phyloP scores from a whole-genome alignment of 257 asterid genomes.

The Ilex aquifolium region DNA sequence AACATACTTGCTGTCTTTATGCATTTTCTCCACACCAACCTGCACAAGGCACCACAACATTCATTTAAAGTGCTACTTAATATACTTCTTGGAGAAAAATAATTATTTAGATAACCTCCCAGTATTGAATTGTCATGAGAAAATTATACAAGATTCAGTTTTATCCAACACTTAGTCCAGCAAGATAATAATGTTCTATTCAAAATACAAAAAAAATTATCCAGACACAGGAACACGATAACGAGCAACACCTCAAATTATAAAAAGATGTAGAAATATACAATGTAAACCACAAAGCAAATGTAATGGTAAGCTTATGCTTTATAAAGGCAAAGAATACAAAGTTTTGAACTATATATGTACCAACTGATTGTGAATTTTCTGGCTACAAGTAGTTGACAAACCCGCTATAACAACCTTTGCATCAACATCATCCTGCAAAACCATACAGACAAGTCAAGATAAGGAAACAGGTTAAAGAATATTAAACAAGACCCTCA shows the following conservation, averaged over 20 bases:
- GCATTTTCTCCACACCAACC: constrained; percentile 96
- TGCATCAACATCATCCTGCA: constrained; percentile 80
- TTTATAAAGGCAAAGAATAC: too few species aligned
- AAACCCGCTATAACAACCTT: constrained; percentile 76
- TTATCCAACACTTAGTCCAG: too few species aligned
- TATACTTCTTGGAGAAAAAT: not conserved
- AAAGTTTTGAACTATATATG: constrained; percentile 3
- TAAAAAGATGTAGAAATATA: not conserved
- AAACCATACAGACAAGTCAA: constrained; percentile 6
- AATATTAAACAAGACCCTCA: constrained; percentile 3
- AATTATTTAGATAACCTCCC: too few species aligned
- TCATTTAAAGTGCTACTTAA: not conserved
- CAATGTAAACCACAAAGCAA: constrained; percentile 9
- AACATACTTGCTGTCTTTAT: constrained; percentile 85
- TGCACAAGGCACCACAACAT: constrained; percentile 21
- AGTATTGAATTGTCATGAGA: too few species aligned
- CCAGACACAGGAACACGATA: too few species aligned
- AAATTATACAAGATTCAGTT: too few species aligned
- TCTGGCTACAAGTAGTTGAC: constrained; percentile 97
- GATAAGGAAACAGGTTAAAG: constrained; percentile 1
- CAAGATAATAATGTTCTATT: too few species aligned
- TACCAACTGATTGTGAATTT: constrained; percentile 99
- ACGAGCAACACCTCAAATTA: too few species aligned
- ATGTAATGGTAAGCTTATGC: not conserved
- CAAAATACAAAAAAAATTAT: too few species aligned